A percentile compares a stretch with the other conserved stretches of the same genome.
phyloP scores from a whole-genome alignment of 176 grass and related monocot species.

The Stipa capillata region DNA sequence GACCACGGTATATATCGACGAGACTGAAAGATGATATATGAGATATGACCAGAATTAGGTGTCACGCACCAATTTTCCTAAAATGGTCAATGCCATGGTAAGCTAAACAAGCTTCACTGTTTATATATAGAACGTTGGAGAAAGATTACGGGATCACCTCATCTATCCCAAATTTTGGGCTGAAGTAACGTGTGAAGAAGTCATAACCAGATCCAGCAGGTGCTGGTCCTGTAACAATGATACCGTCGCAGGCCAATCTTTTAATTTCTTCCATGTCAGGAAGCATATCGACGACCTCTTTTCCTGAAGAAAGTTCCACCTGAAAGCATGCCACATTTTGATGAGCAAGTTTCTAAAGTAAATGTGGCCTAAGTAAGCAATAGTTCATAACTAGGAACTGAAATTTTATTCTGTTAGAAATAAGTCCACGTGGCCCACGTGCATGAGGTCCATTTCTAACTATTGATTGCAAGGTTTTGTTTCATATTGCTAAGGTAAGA shows the following conservation, averaged over 20 bases:
- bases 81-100: neutral
- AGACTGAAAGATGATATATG: neutral
- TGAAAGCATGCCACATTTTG: conserved; percentile 12
- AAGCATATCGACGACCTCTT: conserved; percentile 48
- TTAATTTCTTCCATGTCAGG: conserved; percentile 52
- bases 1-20: neutral
- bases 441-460: too few relatives aligned
- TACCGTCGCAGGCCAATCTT: conserved; percentile 27
- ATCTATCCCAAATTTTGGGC: conserved; percentile 53
- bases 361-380: neutral
- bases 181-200: conserved; percentile 63
- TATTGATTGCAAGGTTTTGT: too few relatives aligned
- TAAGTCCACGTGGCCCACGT: too few relatives aligned
- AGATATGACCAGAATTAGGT: neutral
- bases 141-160: conserved; percentile 44
- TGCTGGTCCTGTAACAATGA: conserved; percentile 56
- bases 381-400: neutral
- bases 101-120: neutral
- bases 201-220: conserved; percentile 64
- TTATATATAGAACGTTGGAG: neutral
- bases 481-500: too few relatives aligned
- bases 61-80: neutral
- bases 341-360: neutral
- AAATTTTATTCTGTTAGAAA: too few relatives aligned
- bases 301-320: conserved; percentile 71